These are phyloP conservation scores for Russula vinacea DNA, from an alignment of 768 basidiomycete genomes.

Conservation along the genomic window DNA sequence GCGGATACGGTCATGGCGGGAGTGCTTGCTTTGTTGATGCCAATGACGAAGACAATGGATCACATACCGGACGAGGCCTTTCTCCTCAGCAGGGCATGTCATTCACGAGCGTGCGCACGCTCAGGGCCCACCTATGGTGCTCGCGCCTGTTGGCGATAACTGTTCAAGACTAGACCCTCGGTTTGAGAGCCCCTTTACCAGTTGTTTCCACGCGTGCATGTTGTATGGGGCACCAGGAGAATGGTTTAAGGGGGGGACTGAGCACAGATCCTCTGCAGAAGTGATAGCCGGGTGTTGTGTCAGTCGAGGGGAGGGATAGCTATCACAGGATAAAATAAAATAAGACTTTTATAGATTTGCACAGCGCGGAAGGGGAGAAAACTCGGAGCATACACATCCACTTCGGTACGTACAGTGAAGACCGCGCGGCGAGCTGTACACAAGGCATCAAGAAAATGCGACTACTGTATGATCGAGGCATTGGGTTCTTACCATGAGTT, in stretches of 20 bases:
- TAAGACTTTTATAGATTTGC: constrained; percentile 7
- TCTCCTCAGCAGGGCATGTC: background rate
- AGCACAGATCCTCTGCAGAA: background rate
- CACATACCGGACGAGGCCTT: background rate
- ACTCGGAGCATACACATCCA: background rate
- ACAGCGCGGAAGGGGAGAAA: background rate
- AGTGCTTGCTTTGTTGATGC: background rate
- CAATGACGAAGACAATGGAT: background rate
- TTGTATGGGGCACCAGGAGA: background rate
- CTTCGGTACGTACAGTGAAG: background rate
- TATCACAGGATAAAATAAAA: background rate
- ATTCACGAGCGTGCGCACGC: background rate
- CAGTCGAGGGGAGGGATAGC: background rate
- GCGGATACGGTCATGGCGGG: background rate
- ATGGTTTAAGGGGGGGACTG: background rate
- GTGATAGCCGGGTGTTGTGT: background rate
- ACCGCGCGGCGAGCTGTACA: background rate
- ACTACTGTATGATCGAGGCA: background rate
- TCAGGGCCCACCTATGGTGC: background rate
- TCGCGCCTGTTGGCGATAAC: background rate
- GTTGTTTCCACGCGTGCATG: background rate
- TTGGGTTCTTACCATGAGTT: constrained; percentile 2
- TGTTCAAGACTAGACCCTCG: background rate
- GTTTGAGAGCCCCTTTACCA: background rate
- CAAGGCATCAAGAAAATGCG: background rate